Evolutionary conservation across 169 alveolate species (phyloP), one percentile per base, ranked within the genome.

Genomic region (Sarcocystis neurona): DNA sequence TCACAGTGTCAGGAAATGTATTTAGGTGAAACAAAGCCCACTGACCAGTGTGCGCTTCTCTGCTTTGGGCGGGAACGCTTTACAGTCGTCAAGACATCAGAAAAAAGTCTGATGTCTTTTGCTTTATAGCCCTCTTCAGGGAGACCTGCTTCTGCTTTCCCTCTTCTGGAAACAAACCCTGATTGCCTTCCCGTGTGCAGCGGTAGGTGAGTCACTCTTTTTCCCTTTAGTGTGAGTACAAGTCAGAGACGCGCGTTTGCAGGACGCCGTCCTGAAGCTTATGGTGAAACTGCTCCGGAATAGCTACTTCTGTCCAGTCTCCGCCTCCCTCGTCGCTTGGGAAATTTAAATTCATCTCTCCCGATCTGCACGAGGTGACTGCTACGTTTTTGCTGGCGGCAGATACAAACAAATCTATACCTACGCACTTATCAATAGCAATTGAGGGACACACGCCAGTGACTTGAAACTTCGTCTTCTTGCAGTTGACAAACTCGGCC

Each of bases 271-370:
- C 93, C 2, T 43, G 48, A 43, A 94, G 58, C 20, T 74, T 66
- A 86, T 94, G 96, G 66, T 94, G 96, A 60, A 70, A 94, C 77
- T 94, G 96, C 39, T 94, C 95, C 39, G 96, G 96, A 37, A 94
- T 92, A 15, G 93, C 77, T 60, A 94, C 72, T 72, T 94, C 96
- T 1, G 46, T 48, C 96, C 96, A 94, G 30, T 94, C 96, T 0
- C 89, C 93, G 23, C 78, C 85, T 20, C 66, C 90, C 30, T 86
- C 91, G 58, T 92, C 93, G 6, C 84, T 84, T 6, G 90, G 93
- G 50, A 90, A 15, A 58, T 94, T 93, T 23, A 94, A 44, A 60
- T 94, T 92, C 95, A 94, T 92, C 46, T 94, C 95, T 34, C 94
- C 75, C 4, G 96, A 94, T 44, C 89, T 86, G 72, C 95, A 92